Evolutionary conservation across 176 grass and related monocot species (phyloP).

Genomic region (Eleusine coracana): DNA sequence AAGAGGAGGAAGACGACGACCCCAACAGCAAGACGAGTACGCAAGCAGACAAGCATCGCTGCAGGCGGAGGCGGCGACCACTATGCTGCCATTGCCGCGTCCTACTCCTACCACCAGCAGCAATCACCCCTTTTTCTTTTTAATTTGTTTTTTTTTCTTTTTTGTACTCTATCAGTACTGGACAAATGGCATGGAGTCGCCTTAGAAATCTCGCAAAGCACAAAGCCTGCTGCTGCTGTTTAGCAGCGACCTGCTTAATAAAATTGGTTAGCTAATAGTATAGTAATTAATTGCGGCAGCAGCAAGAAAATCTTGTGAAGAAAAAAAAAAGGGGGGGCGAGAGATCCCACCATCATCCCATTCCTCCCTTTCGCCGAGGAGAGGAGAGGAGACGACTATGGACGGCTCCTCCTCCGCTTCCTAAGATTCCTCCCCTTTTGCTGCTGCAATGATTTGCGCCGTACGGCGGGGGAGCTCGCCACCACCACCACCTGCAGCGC

Average conservation of each 20-base stretch:
- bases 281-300: background rate
- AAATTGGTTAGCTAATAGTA: background rate
- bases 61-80: background rate
- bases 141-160: background rate
- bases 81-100: background rate
- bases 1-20: background rate
- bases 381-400: background rate
- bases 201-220: slow-evolving; percentile 14
- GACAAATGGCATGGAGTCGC: background rate
- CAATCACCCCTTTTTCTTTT: background rate
- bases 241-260: background rate
- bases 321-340: background rate
- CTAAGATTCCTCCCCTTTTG: slow-evolving; percentile 37
- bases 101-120: background rate
- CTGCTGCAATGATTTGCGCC: slow-evolving; percentile 19
- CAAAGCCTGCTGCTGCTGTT: background rate
- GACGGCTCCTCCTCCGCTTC: background rate
- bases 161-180: background rate
- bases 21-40: background rate
- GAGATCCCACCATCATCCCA: background rate
- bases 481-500: background rate
- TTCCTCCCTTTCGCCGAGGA: background rate
- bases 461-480: background rate
- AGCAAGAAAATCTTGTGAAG: background rate
- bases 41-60: background rate